Evolutionary conservation across 2,329 filamentous ascomycete species (phyloP), one percentile per base, ranked within the genome.

Genomic region (Aspergillus quadricinctus): DNA sequence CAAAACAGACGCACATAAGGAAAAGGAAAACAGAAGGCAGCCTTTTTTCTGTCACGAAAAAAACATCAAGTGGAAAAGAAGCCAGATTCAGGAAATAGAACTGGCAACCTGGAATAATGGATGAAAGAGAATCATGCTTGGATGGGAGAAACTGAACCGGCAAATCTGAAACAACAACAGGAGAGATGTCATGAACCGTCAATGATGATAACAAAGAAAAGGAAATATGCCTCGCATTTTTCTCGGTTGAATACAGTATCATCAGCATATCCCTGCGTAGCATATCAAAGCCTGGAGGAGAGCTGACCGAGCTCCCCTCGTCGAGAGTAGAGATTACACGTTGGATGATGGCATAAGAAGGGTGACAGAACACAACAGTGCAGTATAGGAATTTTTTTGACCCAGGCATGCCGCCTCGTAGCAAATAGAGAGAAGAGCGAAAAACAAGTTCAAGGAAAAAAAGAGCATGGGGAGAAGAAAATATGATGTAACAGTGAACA

Each of bases 241-340:
- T 67, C 65, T 63, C 62, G 63, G 65, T 71, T 71, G 70, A 70
- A 65, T 72, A 72, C 68, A 69, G 57, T 61, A 68, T 69, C 66
- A 59, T 67, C 61, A 71, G 65, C 65, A 67, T 65, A 66, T 63
- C 58, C 62, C 57, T 56, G 63, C 61, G 54, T 56, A 60, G 56
- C 64, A 60, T 63, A 61, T 55, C 60, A 64, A 60, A 57, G 53
- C 54, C 57, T 63, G 62, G 63, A 53, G 50, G 57, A 65, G 67
- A 68, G 59, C 68, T 69, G 71, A 64, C 69, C 71, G 71, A 70
- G 68, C 67, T 71, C 71, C 69, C 69, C 64, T 62, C 64, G 21
- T 8, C 19, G 66, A 70, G 68, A 73, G 70, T 70, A 72, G 67
- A 73, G 70, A 73, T 72, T 73, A 74, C 71, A 74, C 68, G 69